A percentile compares a stretch with the other conserved stretches of the same genome.
Evolutionary conservation across 1,284 basidiomycete genomes (phyloP).

Genomic region (Ceraceosorus bombacis): DNA sequence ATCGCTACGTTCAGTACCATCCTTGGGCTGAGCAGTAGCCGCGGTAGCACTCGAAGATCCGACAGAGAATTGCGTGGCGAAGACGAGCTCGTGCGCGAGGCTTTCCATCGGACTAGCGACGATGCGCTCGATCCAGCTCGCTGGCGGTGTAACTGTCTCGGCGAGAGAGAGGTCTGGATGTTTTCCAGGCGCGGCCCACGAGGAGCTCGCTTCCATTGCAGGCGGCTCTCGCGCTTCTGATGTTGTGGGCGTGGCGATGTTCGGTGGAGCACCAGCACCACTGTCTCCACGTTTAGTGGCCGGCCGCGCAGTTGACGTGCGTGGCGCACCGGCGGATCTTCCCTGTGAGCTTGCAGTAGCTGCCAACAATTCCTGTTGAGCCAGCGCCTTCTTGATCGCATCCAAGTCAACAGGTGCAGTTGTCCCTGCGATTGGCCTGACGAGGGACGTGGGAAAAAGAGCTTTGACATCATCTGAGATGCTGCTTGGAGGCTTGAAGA

Average conservation of each 20-base stretch:
- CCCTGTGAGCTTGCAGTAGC: constrained; percentile 20
- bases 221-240: not conserved
- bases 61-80: constrained; percentile 25
- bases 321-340: not conserved
- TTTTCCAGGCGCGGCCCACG: constrained; percentile 23
- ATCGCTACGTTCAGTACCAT: not conserved
- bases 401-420: constrained; percentile 19
- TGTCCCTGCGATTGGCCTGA: constrained; percentile 7
- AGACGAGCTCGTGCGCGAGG: constrained; percentile 42
- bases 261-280: constrained; percentile 1
- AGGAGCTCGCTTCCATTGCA: no score
- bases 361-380: constrained; percentile 28
- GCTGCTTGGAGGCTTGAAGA: constrained; percentile 41
- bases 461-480: constrained; percentile 40
- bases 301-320: not conserved
- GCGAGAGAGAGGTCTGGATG: constrained; percentile 34
- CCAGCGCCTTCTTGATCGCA: constrained; percentile 23
- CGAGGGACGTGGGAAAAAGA: constrained; percentile 26
- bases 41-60: not conserved
- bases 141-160: constrained; percentile 18
- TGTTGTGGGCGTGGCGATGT: not conserved
- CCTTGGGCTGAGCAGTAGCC: not conserved
- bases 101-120: constrained; percentile 27
- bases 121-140: constrained; percentile 32
- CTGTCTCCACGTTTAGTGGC: not conserved